These are phyloP conservation scores for Alternaria brassicae DNA, from an alignment of 2,329 filamentous ascomycete genomes.

Conservation along the genomic window DNA sequence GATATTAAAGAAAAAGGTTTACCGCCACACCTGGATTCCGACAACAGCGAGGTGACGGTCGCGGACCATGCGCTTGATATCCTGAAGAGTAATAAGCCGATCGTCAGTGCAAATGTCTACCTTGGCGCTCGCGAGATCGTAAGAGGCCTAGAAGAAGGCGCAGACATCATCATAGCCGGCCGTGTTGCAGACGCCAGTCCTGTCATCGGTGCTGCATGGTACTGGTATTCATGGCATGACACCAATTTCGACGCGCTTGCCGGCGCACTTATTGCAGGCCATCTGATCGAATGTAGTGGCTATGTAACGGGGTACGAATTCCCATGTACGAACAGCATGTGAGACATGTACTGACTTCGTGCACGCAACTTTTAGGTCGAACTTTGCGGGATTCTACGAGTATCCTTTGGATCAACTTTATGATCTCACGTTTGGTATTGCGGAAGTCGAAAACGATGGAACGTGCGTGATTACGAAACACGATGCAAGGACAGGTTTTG, in stretches of 20 bases:
- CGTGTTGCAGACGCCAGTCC: slow-evolving; percentile 46
- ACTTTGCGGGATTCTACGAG: slow-evolving; percentile 62
- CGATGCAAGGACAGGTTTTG: slow-evolving; percentile 49
- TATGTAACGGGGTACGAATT: slow-evolving; percentile 61
- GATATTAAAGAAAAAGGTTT: slow-evolving; percentile 43
- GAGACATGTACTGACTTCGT: not conserved
- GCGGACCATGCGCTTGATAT: slow-evolving; percentile 50
- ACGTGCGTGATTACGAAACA: slow-evolving; percentile 60
- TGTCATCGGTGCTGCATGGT: slow-evolving; percentile 62
- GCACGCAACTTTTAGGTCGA: slow-evolving; percentile 36
- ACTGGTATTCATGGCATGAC: slow-evolving; percentile 62
- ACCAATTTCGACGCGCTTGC: slow-evolving; percentile 59
- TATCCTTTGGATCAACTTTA: slow-evolving; percentile 52
- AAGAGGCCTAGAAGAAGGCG: slow-evolving; percentile 39
- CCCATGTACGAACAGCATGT: not conserved
- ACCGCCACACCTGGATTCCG: slow-evolving; percentile 54
- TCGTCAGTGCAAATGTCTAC: slow-evolving; percentile 61
- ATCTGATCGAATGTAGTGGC: slow-evolving; percentile 54
- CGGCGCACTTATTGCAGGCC: slow-evolving; percentile 53
- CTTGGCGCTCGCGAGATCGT: slow-evolving; percentile 55
- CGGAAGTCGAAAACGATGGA: slow-evolving; percentile 57
- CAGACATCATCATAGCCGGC: slow-evolving; percentile 47
- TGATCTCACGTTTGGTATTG: slow-evolving; percentile 59
- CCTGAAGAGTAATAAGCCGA: slow-evolving; percentile 45
- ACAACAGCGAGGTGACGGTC: slow-evolving; percentile 48